These are phyloP conservation scores for Monosporascus sp. DNA, from an alignment of 2,329 filamentous ascomycete genomes.

Conservation along the genomic window DNA sequence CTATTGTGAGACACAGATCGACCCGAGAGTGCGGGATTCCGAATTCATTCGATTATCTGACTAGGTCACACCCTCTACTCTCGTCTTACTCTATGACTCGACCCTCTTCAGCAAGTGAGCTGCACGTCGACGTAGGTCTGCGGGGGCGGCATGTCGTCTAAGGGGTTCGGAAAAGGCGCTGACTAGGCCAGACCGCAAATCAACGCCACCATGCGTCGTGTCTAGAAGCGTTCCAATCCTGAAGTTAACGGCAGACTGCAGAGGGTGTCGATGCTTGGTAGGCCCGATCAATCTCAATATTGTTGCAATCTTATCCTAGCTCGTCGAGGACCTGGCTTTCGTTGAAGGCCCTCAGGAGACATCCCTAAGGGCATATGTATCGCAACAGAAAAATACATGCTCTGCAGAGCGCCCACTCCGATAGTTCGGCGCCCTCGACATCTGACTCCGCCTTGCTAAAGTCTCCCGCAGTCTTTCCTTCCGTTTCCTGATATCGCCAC, in stretches of 20 bases:
- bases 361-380: not conserved
- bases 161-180: constrained; percentile 17
- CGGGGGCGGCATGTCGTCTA: constrained; percentile 16
- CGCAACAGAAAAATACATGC: not conserved
- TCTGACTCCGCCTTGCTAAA: not conserved
- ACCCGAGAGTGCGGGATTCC: constrained; percentile 18
- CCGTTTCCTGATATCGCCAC: constrained; percentile 15
- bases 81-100: constrained; percentile 21
- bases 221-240: constrained; percentile 13
- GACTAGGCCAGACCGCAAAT: constrained; percentile 17
- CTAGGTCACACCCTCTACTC: constrained; percentile 17
- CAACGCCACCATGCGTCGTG: constrained; percentile 17
- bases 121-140: constrained; percentile 19
- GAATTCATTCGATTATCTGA: constrained; percentile 22
- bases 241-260: constrained; percentile 22
- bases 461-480: constrained; percentile 1
- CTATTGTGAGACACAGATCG: constrained; percentile 17
- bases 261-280: constrained; percentile 14
- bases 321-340: not conserved
- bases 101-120: constrained; percentile 17
- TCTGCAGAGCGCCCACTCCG: not conserved
- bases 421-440: not conserved
- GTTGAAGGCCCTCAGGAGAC: not conserved
- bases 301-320: constrained; percentile 7
- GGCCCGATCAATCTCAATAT: constrained; percentile 13